These are phyloP conservation scores for Diaporthe vexans DNA, from an alignment of 2,329 filamentous ascomycete genomes.

Conservation along the genomic window DNA sequence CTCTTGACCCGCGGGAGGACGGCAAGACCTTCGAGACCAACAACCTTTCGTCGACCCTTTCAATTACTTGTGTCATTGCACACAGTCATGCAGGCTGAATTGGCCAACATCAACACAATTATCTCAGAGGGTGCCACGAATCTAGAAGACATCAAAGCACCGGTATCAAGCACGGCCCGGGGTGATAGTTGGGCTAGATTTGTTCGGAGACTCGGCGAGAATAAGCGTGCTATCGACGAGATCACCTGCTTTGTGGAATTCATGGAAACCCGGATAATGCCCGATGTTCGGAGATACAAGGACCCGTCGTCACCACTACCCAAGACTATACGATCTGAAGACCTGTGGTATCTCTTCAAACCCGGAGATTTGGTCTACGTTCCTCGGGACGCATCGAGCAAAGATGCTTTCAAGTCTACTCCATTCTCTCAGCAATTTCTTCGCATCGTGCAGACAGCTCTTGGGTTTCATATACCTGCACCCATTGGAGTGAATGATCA, in stretches of 20 bases:
- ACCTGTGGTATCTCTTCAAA: conserved; percentile 7
- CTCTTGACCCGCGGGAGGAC: no score
- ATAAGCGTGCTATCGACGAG: background rate
- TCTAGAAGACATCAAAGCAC: no score
- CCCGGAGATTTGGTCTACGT: conserved; percentile 6
- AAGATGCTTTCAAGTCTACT: rapidly evolving
- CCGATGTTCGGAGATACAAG: background rate
- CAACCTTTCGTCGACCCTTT: background rate
- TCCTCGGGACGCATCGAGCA: rapidly evolving
- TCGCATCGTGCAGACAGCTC: background rate
- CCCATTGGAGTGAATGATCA: background rate
- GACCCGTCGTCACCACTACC: background rate
- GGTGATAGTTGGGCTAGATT: rapidly evolving
- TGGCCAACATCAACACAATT: no score
- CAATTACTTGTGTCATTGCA: background rate
- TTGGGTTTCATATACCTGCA: rapidly evolving
- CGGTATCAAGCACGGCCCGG: rapidly evolving
- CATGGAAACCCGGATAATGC: conserved; percentile 23
- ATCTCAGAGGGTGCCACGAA: no score
- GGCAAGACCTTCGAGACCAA: no score
- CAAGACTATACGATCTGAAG: background rate
- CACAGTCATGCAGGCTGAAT: no score
- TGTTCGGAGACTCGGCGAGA: rapidly evolving
- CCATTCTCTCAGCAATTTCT: background rate
- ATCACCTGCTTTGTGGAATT: background rate